Evolutionary conservation across 306 rosid species (phyloP).

Genomic region (Vigna nakashimae): DNA sequence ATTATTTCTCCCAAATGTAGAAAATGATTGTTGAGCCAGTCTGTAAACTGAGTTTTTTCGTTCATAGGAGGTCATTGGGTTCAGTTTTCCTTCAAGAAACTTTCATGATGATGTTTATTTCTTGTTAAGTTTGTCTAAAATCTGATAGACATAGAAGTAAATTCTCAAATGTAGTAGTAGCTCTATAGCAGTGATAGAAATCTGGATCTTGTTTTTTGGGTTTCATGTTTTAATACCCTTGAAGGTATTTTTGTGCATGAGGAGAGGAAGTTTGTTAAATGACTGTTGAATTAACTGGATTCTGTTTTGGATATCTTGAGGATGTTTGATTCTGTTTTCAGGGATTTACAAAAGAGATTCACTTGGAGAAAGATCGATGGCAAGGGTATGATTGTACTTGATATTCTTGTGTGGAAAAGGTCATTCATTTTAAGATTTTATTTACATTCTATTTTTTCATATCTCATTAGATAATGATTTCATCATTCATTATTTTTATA

Average conservation of each 20-base stretch:
- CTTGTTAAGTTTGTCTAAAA: background rate
- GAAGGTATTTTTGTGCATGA: constrained; percentile 13
- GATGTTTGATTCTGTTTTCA: constrained; percentile 49
- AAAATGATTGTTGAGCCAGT: background rate
- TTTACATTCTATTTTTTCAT: constrained; percentile 7
- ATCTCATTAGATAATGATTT: constrained; percentile 12
- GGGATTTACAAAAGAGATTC: constrained; percentile 98
- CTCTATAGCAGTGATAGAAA: constrained; percentile 1
- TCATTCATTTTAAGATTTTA: constrained; percentile 8
- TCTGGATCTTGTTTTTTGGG: background rate
- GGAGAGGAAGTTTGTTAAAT: background rate
- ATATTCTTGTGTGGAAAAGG: constrained; percentile 35
- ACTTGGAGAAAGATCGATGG: constrained; percentile 96
- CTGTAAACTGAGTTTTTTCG: background rate
- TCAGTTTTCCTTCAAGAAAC: background rate
- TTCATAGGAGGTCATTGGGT: background rate
- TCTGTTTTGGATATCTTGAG: constrained; percentile 26
- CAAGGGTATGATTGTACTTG: constrained; percentile 78
- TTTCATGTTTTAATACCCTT: constrained; percentile 5
- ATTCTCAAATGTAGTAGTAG: background rate
- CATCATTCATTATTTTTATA: constrained; percentile 6
- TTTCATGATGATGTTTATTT: background rate
- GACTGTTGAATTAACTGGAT: constrained; percentile 9
- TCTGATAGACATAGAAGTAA: background rate
- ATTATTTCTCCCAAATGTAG: background rate